These are phyloP conservation scores for Abrus pulchellus DNA, from an alignment of 306 rosid genomes.

Conservation along the genomic window DNA sequence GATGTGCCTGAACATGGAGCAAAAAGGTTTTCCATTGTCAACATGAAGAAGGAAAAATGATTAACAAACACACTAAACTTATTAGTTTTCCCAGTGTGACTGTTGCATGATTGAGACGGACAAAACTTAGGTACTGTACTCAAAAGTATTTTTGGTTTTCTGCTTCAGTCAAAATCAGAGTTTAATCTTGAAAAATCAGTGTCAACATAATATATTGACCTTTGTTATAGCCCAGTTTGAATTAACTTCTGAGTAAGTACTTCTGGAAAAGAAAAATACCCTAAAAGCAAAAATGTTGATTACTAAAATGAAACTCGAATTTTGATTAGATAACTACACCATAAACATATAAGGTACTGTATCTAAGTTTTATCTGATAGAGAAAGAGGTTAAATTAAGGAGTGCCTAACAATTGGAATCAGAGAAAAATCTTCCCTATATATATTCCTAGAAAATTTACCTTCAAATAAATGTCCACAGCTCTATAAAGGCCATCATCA, in stretches of 20 bases:
- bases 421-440: not conserved
- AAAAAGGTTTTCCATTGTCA: not conserved
- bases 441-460: constrained; percentile 50
- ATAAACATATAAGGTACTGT: too few species aligned
- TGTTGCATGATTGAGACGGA: constrained; percentile 27
- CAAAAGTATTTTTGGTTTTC: too few species aligned
- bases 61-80: not conserved
- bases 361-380: not conserved
- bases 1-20: constrained; percentile 66
- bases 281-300: too few species aligned
- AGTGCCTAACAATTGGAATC: constrained; percentile 19
- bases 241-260: too few species aligned
- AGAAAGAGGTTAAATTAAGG: constrained; percentile 3
- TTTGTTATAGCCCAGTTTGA: too few species aligned
- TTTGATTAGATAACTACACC: too few species aligned
- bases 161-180: too few species aligned
- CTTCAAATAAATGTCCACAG: constrained; percentile 85
- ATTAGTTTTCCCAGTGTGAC: constrained; percentile 16
- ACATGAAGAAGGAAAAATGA: constrained; percentile 20
- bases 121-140: too few species aligned
- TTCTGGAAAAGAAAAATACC: too few species aligned
- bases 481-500: constrained; percentile 88
- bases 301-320: too few species aligned
- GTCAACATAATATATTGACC: too few species aligned
- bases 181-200: too few species aligned